phyloP scores from a whole-genome alignment of 768 basidiomycete genomes.

The Boletus vermiculosoides region DNA sequence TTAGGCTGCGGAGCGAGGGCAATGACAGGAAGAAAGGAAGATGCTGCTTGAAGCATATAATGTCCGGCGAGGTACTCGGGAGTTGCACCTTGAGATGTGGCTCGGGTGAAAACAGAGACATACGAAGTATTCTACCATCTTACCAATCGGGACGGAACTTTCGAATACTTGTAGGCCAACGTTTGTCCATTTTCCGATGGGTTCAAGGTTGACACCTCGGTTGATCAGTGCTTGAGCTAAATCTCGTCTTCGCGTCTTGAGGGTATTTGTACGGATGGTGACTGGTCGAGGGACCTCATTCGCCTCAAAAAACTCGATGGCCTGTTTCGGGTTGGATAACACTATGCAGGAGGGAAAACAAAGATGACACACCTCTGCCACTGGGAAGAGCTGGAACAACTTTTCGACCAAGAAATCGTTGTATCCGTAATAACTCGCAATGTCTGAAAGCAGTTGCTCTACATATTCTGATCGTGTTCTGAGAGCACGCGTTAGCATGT shows the following conservation, averaged over 20 bases:
- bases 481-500: constrained; percentile 7
- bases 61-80: constrained; percentile 99
- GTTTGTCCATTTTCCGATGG: constrained; percentile 99
- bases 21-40: constrained; percentile 98
- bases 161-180: constrained; percentile 99
- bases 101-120: not conserved
- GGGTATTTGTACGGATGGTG: constrained; percentile 96
- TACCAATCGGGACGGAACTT: constrained; percentile 90
- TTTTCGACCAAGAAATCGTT: constrained; percentile 95
- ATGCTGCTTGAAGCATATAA: constrained; percentile 99
- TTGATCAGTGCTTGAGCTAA: constrained; percentile 92
- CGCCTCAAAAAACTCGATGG: constrained; percentile 97
- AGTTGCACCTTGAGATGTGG: constrained; percentile 64
- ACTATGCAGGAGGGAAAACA: not conserved
- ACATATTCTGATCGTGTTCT: constrained; percentile 90
- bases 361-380: constrained; percentile 68
- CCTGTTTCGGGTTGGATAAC: constrained; percentile 45
- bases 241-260: constrained; percentile 90
- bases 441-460: constrained; percentile 83
- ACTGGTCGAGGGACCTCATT: constrained; percentile 96
- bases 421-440: constrained; percentile 96
- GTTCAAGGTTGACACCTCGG: constrained; percentile 95
- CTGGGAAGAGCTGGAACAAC: constrained; percentile 89
- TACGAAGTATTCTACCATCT: constrained; percentile 1
- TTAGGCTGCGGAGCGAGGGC: constrained; percentile 89